A percentile compares a stretch with the other conserved stretches of the same genome.
Conservation (phyloP, 768 basidiomycete species). For the Asterophora parasitica region DNA sequence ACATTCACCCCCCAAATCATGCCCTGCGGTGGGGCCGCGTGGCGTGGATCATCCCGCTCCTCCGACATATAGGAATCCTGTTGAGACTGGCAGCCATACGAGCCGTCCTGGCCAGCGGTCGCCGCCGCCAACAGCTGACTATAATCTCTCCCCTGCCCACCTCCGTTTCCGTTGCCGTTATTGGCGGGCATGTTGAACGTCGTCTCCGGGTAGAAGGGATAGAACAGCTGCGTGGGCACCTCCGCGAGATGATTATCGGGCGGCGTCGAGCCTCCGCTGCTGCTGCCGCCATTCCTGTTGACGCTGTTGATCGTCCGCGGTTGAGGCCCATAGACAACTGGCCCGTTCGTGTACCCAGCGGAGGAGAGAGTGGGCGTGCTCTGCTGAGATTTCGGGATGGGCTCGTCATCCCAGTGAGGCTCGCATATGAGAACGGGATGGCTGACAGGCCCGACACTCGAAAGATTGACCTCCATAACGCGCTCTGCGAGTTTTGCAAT, state of each 20-base stretch:
- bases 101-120: conserved; percentile 49
- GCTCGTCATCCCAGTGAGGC: conserved; percentile 51
- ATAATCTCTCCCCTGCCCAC: conserved; percentile 36
- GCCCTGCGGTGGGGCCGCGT: conserved; percentile 22
- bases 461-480: conserved; percentile 72
- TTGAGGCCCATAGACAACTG: conserved; percentile 28
- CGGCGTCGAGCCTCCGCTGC: conserved; percentile 32
- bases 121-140: conserved; percentile 54
- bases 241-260: conserved; percentile 52
- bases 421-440: conserved; percentile 45
- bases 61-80: conserved; percentile 68
- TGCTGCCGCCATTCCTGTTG: conserved; percentile 19
- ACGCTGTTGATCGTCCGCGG: conserved; percentile 34
- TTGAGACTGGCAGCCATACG: conserved; percentile 49
- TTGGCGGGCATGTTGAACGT: conserved; percentile 17
- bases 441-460: conserved; percentile 45
- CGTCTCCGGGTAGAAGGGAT: conserved; percentile 70
- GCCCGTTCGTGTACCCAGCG: conserved; percentile 23
- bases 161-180: conserved; percentile 1
- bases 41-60: conserved; percentile 45
- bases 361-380: conserved; percentile 37
- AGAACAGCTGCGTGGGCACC: conserved; percentile 66
- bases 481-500: conserved; percentile 79
- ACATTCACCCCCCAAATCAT: conserved; percentile 36
- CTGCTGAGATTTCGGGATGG: conserved; percentile 34